phyloP scores from a whole-genome alignment of 257 asterid genomes.

The Knoxia roxburghii region DNA sequence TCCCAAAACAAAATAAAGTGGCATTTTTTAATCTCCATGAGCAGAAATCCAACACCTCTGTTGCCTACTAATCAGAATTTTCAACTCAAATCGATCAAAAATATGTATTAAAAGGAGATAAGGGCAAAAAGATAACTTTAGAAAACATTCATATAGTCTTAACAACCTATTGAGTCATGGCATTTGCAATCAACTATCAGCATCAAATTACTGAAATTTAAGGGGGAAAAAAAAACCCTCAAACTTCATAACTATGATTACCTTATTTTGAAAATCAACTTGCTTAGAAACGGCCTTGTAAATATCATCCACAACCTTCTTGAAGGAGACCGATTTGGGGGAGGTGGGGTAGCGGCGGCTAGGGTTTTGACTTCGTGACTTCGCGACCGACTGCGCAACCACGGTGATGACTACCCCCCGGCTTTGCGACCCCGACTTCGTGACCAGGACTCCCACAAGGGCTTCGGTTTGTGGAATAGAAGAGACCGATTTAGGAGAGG shows the following conservation, averaged over 20 bases:
- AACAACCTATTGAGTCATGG: neutral
- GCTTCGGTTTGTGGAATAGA: too few relatives aligned
- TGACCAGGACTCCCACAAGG: too few relatives aligned
- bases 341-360: too few relatives aligned
- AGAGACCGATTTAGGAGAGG: too few relatives aligned
- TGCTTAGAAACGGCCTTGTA: slow-evolving; percentile 25
- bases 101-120: neutral
- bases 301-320: slow-evolving; percentile 21
- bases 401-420: too few relatives aligned
- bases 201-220: too few relatives aligned
- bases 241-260: neutral
- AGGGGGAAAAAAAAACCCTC: too few relatives aligned
- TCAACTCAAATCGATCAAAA: neutral
- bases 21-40: neutral
- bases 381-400: too few relatives aligned
- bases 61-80: neutral
- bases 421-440: too few relatives aligned
- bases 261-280: slow-evolving; percentile 38
- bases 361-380: too few relatives aligned
- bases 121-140: neutral
- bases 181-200: too few relatives aligned
- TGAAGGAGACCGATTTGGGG: too few relatives aligned
- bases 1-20: neutral
- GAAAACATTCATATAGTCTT: neutral
- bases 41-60: neutral